Evolutionary conservation across 495 filamentous ascomycete species (phyloP), one percentile per base, ranked within the genome.

Genomic region (Xylaria castorea): DNA sequence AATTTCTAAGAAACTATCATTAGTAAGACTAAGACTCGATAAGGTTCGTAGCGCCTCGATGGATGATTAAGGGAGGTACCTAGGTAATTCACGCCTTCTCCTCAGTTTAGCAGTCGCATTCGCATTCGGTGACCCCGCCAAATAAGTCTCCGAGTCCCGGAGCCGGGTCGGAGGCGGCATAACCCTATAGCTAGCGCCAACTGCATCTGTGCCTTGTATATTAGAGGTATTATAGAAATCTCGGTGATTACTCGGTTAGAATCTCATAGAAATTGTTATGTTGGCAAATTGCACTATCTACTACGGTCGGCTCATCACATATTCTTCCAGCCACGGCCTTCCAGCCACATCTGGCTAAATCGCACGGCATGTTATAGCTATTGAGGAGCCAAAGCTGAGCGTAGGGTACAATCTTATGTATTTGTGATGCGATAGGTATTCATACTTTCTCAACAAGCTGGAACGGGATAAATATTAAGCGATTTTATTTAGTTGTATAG

Each of bases 71-170:
- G 8, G n/a, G n/a, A n/a, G n/a, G n/a, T n/a, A n/a, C n/a, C n/a
- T n/a, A n/a, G n/a, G n/a, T n/a, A n/a, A n/a, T n/a, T n/a, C n/a
- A n/a, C n/a, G n/a, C 34, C 32, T 3, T 40, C 16, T 9, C 8
- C 61, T 3, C 22, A 46, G 36, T 12, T 12, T n/a, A 27, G 44
- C 27, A 50, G 5, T 66, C 63, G 63, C 25, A 66, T 50, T 66
- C 63, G 63, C 42, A 34, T 36, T 5, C 25, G 40, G 0, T 18
- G 12, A 12, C 36, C 36, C 11, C 18, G n/a, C 62, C 12, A 6
- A 25, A 14, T 34, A 66, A 66, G 42, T 66, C 42, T 66, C 63
- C 63, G 63, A 66, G 50, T 50, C 63, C 63, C 42, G 63, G 32
- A 42, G 3, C 12, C 61, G 38, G 36, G 44, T 44, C 61, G 61